Base-by-base conservation (phyloP, 495 filamentous ascomycete genomes). In the Xylaria scruposa region DNA sequence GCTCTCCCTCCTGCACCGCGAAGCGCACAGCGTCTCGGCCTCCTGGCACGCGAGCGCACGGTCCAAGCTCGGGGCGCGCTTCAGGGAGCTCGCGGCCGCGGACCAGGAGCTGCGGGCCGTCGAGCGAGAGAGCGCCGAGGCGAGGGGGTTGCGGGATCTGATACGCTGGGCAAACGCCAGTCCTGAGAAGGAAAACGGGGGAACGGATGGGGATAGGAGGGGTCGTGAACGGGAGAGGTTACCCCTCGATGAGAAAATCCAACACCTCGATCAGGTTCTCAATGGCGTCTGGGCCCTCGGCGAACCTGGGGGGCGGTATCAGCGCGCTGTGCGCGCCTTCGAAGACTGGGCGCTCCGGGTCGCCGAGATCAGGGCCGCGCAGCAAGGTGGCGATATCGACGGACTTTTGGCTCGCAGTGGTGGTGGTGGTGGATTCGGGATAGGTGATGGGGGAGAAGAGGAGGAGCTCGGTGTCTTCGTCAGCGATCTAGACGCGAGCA, bases 1-100 rank as follows among this genome's bases (percentile, higher is more conserved):
- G 76, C 81, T 95, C 6, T 88, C 90, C 76, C 82, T 95, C 12
- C 81, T 94, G 15, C 91, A 93, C 81, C 85, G 84, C 63, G 78
- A 79, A 59, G 83, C 84, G 19, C 68, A 71, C 9, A 67, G 47
- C 13, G 78, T 79, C 51, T 72, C 70, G 12, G 61, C 54, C 12
- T 77, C 82, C 58, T 90, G 88, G 88, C 78, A 81, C 61, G 78
- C 68, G 2, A 87, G 85, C 74, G 88, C 88, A 0, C 78, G 81
- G 61, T 38, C 70, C 42, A 80, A 78, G 44, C 76, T 89, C 7
- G 76, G 78, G 3, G 61, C 29, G 0, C 80, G 81, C 44, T 90
- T 87, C 68, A 74, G 78, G 10, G 71, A 72, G 17, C 74, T 87
- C 6, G 79, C 77, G 2, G 70, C 51, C 26, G 73, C 76, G 40